Conservation (phyloP, 192 early-diverging fungal species). For the Kappamyces sp. region DNA sequence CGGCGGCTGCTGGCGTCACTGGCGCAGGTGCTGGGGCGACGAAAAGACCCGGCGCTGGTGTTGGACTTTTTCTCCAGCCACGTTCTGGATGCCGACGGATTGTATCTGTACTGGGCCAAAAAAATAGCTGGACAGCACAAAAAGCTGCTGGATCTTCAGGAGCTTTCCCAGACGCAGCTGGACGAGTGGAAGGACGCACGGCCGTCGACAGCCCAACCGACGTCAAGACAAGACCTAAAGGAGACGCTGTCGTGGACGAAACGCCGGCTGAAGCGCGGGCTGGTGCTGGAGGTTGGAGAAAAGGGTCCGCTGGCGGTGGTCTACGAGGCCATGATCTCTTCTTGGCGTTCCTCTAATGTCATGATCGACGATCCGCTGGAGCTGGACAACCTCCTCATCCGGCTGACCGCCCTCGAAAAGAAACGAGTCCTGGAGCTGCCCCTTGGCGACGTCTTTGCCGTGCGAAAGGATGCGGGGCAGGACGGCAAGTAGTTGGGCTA, state of each 20-base stretch:
- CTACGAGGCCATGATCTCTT: not conserved
- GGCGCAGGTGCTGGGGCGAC: conserved; percentile 1
- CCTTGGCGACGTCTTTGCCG: too few species aligned
- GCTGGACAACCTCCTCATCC: too few species aligned
- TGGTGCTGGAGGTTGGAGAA: conserved; percentile 1
- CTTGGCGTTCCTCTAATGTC: too few species aligned
- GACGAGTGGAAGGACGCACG: not conserved
- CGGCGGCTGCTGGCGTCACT: not conserved
- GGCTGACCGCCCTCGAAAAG: too few species aligned
- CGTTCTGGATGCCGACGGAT: not conserved
- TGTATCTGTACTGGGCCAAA: conserved; percentile 8
- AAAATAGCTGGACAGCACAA: not conserved
- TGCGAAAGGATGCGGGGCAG: too few species aligned
- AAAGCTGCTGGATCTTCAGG: conserved; percentile 2
- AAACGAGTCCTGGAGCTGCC: too few species aligned
- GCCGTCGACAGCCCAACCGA: too few species aligned
- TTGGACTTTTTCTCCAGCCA: not conserved
- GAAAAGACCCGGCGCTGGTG: not conserved
- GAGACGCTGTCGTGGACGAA: conserved; percentile 8
- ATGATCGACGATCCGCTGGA: too few species aligned
- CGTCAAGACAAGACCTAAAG: not conserved
- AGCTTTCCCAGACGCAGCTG: not conserved
- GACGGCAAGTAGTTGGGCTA: too few species aligned
- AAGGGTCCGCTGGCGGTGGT: conserved; percentile 6
- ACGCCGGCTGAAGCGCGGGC: conserved; percentile 7